Evolutionary conservation across 495 filamentous ascomycete species (phyloP), one percentile per base, ranked within the genome.

Genomic region (Hypoxylon crocopeplum): DNA sequence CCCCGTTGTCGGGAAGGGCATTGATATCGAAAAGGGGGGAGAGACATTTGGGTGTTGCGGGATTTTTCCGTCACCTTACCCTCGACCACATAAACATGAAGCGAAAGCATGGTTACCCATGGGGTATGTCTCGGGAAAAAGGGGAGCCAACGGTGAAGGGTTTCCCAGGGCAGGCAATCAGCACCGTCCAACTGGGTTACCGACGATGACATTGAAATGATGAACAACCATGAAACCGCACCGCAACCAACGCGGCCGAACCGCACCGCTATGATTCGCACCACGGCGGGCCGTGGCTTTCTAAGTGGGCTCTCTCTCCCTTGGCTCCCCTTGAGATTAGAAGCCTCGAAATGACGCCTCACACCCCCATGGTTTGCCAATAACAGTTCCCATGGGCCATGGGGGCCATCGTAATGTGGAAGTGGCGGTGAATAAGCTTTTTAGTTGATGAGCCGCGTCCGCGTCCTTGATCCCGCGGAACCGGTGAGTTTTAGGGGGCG

Each of bases 361-460:
- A 40, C 45, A 33, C 45, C 39, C 55, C 39, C 41, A 37, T 20
- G 19, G 19, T 30, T 27, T 40, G 41, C 44, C 49, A 55, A 55
- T 50, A 55, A 60, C 54, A 41, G 34, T 13, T 38, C 27, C 47
- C 20, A 13, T 30, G 32, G 41, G 19, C 47, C 48, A 40, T 30
- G 39, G 13, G 29, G 36, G 21, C 42, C 37, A 55, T 60, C 56
- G 62, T 38, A 61, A 49, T 30, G 41, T 47, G 11, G 42, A 66
- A 66, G 62, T 66, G 56, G 62, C 62, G 62, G 62, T 66, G 62
- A 66, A 62, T 57, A 61, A 39, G 62, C 48, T 57, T 56, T 56
- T 61, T 61, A 21, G 47, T 12, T 36, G 32, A 46, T 48, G 29
- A 47, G 16, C 45, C 24, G 8, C n/a, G 24, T 27, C 37, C 47